phyloP scores from a whole-genome alignment of 495 filamentous ascomycete genomes.

The Tuber indicum region DNA sequence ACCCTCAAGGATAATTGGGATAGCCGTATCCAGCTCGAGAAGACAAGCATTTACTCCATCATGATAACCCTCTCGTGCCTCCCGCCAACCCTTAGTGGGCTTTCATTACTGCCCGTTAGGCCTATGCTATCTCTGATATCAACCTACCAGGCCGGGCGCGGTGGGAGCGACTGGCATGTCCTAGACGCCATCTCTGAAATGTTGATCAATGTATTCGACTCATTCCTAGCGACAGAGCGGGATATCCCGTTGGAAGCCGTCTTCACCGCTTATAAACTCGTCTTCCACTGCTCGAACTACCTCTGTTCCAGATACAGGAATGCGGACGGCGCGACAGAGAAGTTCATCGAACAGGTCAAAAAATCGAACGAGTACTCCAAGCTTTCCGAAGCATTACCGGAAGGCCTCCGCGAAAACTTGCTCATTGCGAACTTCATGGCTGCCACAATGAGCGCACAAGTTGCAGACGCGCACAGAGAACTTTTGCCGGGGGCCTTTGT shows the following conservation, averaged over 20 bases:
- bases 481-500: not conserved
- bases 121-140: not conserved
- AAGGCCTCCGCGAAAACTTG: not conserved
- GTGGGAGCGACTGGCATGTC: not conserved
- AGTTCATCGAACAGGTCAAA: not conserved
- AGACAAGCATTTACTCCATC: not conserved
- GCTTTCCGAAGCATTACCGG: not conserved
- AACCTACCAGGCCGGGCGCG: not conserved
- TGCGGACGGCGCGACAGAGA: not conserved
- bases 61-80: slow-evolving; percentile 2
- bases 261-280: not conserved
- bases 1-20: not conserved
- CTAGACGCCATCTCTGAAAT: not conserved
- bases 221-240: not conserved
- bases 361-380: not conserved
- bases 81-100: not conserved
- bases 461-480: not conserved
- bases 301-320: slow-evolving; percentile 2
- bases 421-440: slow-evolving; percentile 1
- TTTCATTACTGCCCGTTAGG: not conserved
- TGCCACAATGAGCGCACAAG: not conserved
- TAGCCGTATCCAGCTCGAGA: not conserved
- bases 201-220: not conserved
- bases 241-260: not conserved
- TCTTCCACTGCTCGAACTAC: not conserved